Evolutionary conservation across 495 filamentous ascomycete genomes (phyloP).

Genomic region (Hypoxylon fragiforme): DNA sequence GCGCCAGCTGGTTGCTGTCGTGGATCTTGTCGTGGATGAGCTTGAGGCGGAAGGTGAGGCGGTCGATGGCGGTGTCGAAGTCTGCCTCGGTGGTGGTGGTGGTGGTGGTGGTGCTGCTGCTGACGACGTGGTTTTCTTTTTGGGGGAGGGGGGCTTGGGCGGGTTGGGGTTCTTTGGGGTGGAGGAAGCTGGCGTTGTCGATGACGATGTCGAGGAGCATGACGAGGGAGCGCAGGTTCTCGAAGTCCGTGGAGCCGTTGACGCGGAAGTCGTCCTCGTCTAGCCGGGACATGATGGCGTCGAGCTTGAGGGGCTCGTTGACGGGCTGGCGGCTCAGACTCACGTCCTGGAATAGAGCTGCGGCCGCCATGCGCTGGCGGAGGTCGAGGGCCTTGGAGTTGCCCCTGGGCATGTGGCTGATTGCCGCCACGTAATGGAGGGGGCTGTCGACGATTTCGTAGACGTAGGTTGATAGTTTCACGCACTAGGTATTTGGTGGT

Average conservation of each 20-base stretch:
- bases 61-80: constrained; percentile 73
- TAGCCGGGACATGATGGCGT: constrained; percentile 55
- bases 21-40: constrained; percentile 69
- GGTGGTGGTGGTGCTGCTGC: not conserved
- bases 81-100: not conserved
- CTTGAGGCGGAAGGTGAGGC: constrained; percentile 63
- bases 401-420: constrained; percentile 61
- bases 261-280: constrained; percentile 46
- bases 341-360: constrained; percentile 64
- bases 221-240: constrained; percentile 62
- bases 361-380: constrained; percentile 71
- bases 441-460: constrained; percentile 53
- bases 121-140: not conserved
- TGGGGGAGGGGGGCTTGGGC: not conserved
- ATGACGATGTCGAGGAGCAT: constrained; percentile 73
- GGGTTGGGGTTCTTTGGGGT: not conserved
- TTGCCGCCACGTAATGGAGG: constrained; percentile 59
- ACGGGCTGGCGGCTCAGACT: constrained; percentile 49
- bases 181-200: constrained; percentile 57
- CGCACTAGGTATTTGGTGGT: constrained; percentile 49
- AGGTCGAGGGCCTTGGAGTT: constrained; percentile 61
- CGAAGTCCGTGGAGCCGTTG: constrained; percentile 62
- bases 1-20: constrained; percentile 71
- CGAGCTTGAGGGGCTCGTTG: constrained; percentile 54
- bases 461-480: constrained; percentile 57